Evolutionary conservation across 345 rosid species (phyloP).

Genomic region (Stellera chamaejasme): DNA sequence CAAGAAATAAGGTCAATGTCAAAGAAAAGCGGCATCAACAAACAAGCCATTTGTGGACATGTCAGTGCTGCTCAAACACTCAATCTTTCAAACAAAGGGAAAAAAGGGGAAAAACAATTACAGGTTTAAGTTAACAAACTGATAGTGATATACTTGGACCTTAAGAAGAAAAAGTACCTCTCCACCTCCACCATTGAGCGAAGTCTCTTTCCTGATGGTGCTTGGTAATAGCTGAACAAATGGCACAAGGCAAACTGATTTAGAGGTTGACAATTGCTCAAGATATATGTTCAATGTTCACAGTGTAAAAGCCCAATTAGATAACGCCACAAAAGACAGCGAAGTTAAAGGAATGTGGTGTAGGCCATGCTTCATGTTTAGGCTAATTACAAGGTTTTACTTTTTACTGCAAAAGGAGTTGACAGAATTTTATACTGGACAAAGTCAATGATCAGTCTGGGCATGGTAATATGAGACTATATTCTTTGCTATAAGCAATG

Average conservation of each 20-base stretch:
- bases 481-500: too few relatives aligned
- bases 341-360: too few relatives aligned
- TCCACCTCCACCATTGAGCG: constrained; percentile 79
- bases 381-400: too few relatives aligned
- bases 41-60: background rate
- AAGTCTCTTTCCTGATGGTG: constrained; percentile 88
- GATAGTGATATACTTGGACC: too few relatives aligned
- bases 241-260: background rate
- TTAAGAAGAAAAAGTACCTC: constrained; percentile 38
- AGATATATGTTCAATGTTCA: too few relatives aligned
- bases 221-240: constrained; percentile 61
- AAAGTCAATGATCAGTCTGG: too few relatives aligned
- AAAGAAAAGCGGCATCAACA: background rate
- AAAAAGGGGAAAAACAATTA: background rate
- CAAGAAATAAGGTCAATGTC: constrained; percentile 2
- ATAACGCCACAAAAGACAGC: too few relatives aligned
- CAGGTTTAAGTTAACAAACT: background rate
- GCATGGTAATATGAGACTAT: too few relatives aligned
- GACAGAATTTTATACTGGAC: too few relatives aligned
- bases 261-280: background rate
- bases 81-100: background rate
- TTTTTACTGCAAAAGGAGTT: too few relatives aligned
- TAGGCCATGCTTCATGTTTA: too few relatives aligned
- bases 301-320: too few relatives aligned
- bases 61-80: background rate